phyloP scores from a whole-genome alignment of 1,139 yeast species.

The Eremothecium gossypii region DNA sequence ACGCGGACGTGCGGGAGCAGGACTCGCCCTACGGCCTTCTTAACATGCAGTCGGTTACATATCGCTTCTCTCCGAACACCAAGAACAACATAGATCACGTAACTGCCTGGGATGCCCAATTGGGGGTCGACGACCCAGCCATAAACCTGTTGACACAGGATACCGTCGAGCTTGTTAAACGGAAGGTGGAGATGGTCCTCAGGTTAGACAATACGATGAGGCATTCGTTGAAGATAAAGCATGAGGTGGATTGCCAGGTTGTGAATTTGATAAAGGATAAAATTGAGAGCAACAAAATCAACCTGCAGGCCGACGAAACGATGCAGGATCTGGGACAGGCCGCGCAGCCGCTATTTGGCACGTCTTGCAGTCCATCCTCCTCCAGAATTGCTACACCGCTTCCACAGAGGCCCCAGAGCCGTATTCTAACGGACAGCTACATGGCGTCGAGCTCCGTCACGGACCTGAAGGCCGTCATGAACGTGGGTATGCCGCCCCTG shows the following conservation, averaged over 20 bases:
- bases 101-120: conserved; percentile 36
- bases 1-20: conserved; percentile 4
- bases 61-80: conserved; percentile 60
- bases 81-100: conserved; percentile 54
- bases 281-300: conserved; percentile 32
- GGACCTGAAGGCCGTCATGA: conserved; percentile 5
- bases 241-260: conserved; percentile 71
- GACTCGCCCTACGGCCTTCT: conserved; percentile 10
- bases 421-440: conserved; percentile 36
- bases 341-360: not conserved
- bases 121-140: conserved; percentile 46
- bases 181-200: conserved; percentile 65
- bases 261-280: conserved; percentile 58
- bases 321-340: not conserved
- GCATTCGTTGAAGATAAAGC: conserved; percentile 70
- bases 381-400: conserved; percentile 9
- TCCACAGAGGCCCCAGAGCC: conserved; percentile 16
- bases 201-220: conserved; percentile 70
- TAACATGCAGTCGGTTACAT: conserved; percentile 21
- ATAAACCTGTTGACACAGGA: conserved; percentile 56
- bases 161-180: conserved; percentile 51
- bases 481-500: not conserved
- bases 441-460: conserved; percentile 30
- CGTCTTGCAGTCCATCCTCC: not conserved
- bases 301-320: not conserved